phyloP scores from a whole-genome alignment of 129 eudicot genomes.

The Oenanthe sinensis region DNA sequence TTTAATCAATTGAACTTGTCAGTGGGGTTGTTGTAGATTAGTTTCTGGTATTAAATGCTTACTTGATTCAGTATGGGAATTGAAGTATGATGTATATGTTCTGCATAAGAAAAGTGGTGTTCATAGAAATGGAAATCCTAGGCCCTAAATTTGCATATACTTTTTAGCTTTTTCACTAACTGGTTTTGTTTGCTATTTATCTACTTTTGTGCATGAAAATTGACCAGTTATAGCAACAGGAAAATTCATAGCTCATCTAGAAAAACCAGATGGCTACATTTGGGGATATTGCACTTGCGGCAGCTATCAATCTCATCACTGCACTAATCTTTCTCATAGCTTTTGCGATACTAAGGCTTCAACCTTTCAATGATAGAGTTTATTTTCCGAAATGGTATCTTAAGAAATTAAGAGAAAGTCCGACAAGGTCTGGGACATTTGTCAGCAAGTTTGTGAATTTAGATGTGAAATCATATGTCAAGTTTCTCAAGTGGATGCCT shows the following conservation, averaged over 20 bases:
- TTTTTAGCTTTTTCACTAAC: neutral
- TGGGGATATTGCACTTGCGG: conserved; percentile 66
- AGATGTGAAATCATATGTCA: conserved; percentile 59
- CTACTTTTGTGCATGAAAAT: neutral
- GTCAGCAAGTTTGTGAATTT: conserved; percentile 65
- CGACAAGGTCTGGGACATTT: conserved; percentile 53
- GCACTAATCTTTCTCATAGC: conserved; percentile 66
- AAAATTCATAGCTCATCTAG: neutral
- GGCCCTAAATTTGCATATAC: neutral
- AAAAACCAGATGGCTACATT: conserved; percentile 64
- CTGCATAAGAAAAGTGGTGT: conserved; percentile 7
- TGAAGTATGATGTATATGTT: neutral
- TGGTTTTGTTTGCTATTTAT: neutral
- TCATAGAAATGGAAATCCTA: neutral
- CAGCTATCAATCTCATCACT: conserved; percentile 61
- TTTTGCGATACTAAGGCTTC: conserved; percentile 72
- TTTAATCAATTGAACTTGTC: neutral
- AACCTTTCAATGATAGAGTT: conserved; percentile 77
- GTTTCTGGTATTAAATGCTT: neutral
- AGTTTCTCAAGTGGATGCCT: conserved; percentile 82
- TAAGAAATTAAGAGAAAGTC: conserved; percentile 69
- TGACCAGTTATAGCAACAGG: conserved; percentile 15
- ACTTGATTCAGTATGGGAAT: neutral
- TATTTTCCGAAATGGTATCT: conserved; percentile 89
- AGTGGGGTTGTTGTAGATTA: neutral